Base-by-base conservation (phyloP, 192 early-diverging fungal species). In the Tieghemiomyces parasiticus region DNA sequence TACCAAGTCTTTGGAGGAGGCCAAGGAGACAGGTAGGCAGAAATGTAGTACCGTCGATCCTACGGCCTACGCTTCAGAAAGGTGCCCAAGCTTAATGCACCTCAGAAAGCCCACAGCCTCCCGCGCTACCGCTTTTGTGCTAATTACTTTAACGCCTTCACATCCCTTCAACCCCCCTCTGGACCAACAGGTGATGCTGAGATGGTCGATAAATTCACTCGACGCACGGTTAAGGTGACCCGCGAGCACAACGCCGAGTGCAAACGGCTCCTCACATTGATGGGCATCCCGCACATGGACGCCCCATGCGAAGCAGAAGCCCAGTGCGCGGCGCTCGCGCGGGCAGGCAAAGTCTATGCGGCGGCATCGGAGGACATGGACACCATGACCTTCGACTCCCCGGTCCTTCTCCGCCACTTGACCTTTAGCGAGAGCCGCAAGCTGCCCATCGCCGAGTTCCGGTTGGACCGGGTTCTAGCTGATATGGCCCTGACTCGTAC, bases 301-400 rank as follows among this genome's bases (percentile, higher is more conserved):
- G 95, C 95, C 19, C 95, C 95, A 10, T 88, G 90, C 67, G 95
- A 99, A 72, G 95, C 95, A 4, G 95, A 99, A 64, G 93, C 95
- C 0, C 92, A 99, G 65, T 99, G 95, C 66, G 95, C 95, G 3
- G 90, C 84, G 20, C 67, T 99, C 28, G 89, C 87, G n/a, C 79
- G 77, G 58, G 75, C 84, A 0, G 91, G 91, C 47, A 92, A 92
- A 60, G 91, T 99, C 2, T 95, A 83, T 67, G 95, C 88, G 30
- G 91, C 92, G 20, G 93, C 90, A 22, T 93, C 91, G 13, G 93
- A 99, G 64, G 95, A 99, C 73, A 97, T 99, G 93, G 95, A 99
- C 61, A 99, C 95, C 0, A 73, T 99, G 49, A 88, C 92, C 16
- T 99, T 99, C 72, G 85, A 82, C 13, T 71, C 92, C 0, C 92